These are phyloP conservation scores for Trichocomaceae sp. DNA, from an alignment of 2,329 filamentous ascomycete species.

Conservation along the genomic window DNA sequence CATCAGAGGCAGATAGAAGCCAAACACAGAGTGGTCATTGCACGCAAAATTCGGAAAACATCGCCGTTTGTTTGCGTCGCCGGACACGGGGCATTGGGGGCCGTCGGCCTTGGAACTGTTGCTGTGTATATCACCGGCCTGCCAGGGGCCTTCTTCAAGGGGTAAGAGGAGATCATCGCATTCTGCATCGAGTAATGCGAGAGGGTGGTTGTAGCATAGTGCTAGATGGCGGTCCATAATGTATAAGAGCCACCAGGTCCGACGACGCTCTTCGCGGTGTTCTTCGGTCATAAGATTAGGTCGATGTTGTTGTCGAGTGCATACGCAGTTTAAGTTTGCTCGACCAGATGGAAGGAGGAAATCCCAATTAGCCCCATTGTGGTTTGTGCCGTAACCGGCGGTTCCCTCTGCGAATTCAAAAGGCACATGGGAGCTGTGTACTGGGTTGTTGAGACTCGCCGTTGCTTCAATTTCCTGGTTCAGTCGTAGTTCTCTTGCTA, in stretches of 20 bases:
- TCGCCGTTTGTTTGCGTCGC: constrained; percentile 41
- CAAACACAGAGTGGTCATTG: constrained; percentile 80
- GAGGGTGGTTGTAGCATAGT: constrained; percentile 82
- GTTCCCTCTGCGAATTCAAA: constrained; percentile 28
- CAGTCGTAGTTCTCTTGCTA: constrained; percentile 80
- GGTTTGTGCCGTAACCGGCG: constrained; percentile 41
- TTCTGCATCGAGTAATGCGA: constrained; percentile 81
- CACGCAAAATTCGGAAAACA: constrained; percentile 78
- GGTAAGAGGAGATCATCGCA: constrained; percentile 77
- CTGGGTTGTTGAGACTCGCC: constrained; percentile 23
- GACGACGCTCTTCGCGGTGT: constrained; percentile 77
- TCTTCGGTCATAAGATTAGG: constrained; percentile 58
- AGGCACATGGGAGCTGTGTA: constrained; percentile 25
- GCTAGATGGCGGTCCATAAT: constrained; percentile 85
- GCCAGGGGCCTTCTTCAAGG: constrained; percentile 82
- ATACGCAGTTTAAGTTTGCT: constrained; percentile 31
- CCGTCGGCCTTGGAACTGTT: constrained; percentile 39
- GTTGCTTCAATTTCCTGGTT: constrained; percentile 62
- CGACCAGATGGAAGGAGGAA: constrained; percentile 33
- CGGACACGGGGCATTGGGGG: constrained; percentile 29
- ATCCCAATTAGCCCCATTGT: constrained; percentile 17
- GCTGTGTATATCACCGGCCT: constrained; percentile 68
- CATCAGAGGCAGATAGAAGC: constrained; percentile 91
- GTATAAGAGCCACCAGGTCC: constrained; percentile 92
- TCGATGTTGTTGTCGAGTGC: constrained; percentile 22